Percentiles rank a stretch among this genome's conserved stretches.
These are phyloP conservation scores for Curvularia hawaiiensis DNA, from an alignment of 2,329 filamentous ascomycete genomes.

Conservation along the genomic window DNA sequence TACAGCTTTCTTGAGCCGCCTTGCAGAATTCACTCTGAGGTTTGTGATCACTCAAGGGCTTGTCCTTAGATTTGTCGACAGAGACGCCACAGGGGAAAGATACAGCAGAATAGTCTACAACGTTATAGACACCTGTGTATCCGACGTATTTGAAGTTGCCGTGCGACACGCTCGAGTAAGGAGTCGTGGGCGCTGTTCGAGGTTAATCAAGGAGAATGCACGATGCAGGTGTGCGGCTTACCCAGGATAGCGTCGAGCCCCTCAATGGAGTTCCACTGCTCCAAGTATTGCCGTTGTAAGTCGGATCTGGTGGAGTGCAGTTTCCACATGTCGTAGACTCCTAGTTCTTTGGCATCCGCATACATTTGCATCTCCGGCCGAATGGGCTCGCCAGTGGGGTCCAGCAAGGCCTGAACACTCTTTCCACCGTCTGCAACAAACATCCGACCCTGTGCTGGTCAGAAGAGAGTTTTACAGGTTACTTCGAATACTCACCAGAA, in stretches of 20 bases:
- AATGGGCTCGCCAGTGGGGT: conserved; percentile 51
- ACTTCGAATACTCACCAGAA: conserved; percentile 49
- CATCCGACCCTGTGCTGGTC: conserved; percentile 42
- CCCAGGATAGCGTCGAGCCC: conserved; percentile 54
- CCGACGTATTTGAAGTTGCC: conserved; percentile 54
- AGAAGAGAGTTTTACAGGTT: not conserved
- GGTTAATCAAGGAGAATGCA: conserved; percentile 10
- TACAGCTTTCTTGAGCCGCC: conserved; percentile 48
- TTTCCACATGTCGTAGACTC: conserved; percentile 55
- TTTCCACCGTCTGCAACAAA: conserved; percentile 60
- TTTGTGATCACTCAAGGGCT: conserved; percentile 26
- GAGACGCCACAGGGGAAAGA: conserved; percentile 52
- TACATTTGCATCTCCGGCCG: conserved; percentile 57
- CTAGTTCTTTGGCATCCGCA: conserved; percentile 50
- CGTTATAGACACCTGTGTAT: conserved; percentile 55
- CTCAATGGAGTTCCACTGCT: conserved; percentile 51
- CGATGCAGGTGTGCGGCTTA: conserved; percentile 15
- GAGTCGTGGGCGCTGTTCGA: conserved; percentile 50
- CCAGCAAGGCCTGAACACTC: conserved; percentile 50
- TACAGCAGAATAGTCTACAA: conserved; percentile 54
- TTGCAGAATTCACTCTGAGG: conserved; percentile 49
- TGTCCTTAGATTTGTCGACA: conserved; percentile 49
- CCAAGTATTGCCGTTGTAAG: conserved; percentile 50
- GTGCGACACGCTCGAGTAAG: conserved; percentile 50
- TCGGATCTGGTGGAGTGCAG: conserved; percentile 54